Percentiles rank a stretch among this genome's conserved stretches.
Evolutionary conservation across 345 rosid species (phyloP).

Genomic region (Citrus sinensis): DVS_A1.0 CM039162.1:28148001-28148500

Average conservation of each 20-base stretch:
- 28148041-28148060: neutral
- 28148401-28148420: conserved; percentile 93
- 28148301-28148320: conserved; percentile 76
- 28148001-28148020: neutral
- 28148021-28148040: neutral
- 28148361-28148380: conserved; percentile 89
- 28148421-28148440: conserved; percentile 82
- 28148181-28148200: conserved; percentile 35
- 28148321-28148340: conserved; percentile 68
- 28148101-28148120: neutral
- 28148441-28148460: conserved; percentile 79
- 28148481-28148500: conserved; percentile 81
- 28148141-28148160: neutral
- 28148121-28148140: neutral
- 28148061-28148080: neutral
- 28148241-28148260: conserved; percentile 94
- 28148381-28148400: conserved; percentile 90
- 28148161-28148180: neutral
- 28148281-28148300: conserved; percentile 85
- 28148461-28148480: conserved; percentile 79
- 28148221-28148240: conserved; percentile 81
- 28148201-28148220: conserved; percentile 92
- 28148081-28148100: neutral
- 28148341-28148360: conserved; percentile 84
- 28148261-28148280: conserved; percentile 84